phyloP scores from a whole-genome alignment of 208 protist species.

The Leishmania aethiopica region DNA sequence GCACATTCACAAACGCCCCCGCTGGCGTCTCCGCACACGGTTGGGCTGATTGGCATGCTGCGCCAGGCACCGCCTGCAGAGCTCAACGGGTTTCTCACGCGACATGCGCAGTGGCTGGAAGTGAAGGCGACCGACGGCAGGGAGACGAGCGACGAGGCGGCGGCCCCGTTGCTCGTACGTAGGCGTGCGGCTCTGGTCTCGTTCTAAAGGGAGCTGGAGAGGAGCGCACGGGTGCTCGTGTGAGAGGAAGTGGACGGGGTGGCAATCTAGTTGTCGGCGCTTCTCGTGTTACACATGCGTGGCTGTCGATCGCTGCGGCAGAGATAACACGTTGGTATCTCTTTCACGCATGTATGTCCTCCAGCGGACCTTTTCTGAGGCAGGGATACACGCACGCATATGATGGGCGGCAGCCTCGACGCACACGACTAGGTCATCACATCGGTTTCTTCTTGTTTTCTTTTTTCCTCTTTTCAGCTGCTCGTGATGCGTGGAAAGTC shows the following conservation, averaged over 20 bases:
- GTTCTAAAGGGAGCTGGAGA: conserved; percentile 32
- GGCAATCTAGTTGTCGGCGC: background rate
- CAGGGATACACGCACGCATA: background rate
- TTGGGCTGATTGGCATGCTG: conserved; percentile 33
- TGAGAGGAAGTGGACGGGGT: background rate
- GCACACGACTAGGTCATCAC: background rate
- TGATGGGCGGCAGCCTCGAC: background rate
- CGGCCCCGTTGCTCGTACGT: conserved; percentile 49
- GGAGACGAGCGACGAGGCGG: conserved; percentile 17
- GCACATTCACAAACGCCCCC: background rate
- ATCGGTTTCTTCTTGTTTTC: background rate
- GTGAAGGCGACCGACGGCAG: background rate
- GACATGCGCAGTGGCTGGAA: conserved; percentile 17
- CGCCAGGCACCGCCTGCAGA: background rate
- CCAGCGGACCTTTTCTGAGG: background rate
- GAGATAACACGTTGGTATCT: background rate
- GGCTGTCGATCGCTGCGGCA: background rate
- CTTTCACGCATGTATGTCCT: background rate
- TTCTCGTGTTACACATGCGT: background rate
- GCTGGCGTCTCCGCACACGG: conserved; percentile 2
- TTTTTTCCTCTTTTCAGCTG: background rate
- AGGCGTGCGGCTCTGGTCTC: conserved; percentile 46
- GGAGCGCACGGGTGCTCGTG: background rate
- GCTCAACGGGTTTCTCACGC: background rate
- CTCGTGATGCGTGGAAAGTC: background rate